Base-by-base conservation (phyloP, 257 asterid genomes). In the Haberlea rhodopensis region DNA sequence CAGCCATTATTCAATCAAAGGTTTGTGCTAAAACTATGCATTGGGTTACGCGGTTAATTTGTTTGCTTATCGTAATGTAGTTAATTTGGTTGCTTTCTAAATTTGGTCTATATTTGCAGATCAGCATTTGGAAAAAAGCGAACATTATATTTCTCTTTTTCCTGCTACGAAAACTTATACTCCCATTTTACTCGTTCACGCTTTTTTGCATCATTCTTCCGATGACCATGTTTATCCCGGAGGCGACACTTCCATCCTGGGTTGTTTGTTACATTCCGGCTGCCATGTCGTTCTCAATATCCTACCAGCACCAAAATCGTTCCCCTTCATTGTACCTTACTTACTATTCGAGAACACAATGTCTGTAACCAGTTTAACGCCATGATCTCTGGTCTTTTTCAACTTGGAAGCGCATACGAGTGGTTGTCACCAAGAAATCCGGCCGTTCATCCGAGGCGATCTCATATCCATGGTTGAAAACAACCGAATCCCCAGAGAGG, bases 241-340 rank as follows among this genome's bases (percentile, higher is more conserved):
- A 65, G 62, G 70, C 70, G 7, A 65, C 70, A 8, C 60, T 65
- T 18, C 70, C 70, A 3, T 52, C 62, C 3, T 65, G 70, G 70
- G 70, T 65, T 6, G 70, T 65, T 29, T 52, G 70, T 54, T 65
- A 65, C 8, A 22, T 65, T 16, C 71, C 71, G 0, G 71, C 63
- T 5, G 57, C 71, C 29, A 66, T 66, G 71, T 66, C 71, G 5
- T 66, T 24, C 71, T 66, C 3, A 66, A 66, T 25, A 66, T 66
- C 6, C 63, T 66, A 5, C 71, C 71, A 0, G 62, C 63, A 8
- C 71, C 71, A 9, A 66, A 66, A 25, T 66, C 71, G 2, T 66
- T 66, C 43, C 71, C 71, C 29, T 66, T 66, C 71, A 66, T 66
- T 24, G 71, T 66, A 7, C 71, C 71, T n/a, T 66, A 66, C 61